Percentiles rank a stretch among this genome's conserved stretches.
Evolutionary conservation across 1,284 basidiomycete genomes (phyloP).

Genomic region (Cutaneotrichosporon cutaneum): DNA sequence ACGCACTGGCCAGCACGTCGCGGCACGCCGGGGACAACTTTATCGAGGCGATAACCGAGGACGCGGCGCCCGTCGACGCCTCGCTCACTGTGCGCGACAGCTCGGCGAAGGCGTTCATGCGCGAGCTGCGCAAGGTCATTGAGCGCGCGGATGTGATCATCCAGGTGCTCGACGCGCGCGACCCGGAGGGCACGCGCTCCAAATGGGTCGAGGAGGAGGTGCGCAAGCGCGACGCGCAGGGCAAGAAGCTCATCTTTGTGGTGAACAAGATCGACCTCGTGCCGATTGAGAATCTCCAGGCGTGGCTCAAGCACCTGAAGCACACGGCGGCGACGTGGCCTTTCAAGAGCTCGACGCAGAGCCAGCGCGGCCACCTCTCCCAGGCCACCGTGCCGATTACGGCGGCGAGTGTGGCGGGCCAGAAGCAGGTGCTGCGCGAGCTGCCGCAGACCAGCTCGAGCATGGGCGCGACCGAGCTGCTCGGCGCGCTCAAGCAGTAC

Average conservation of each 20-base stretch:
- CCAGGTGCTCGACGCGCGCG: conserved; percentile 75
- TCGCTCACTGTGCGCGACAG: conserved; percentile 56
- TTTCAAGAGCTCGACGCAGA: conserved; percentile 81
- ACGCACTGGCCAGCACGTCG: conserved; percentile 20
- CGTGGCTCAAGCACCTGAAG: conserved; percentile 85
- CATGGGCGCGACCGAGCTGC: conserved; percentile 60
- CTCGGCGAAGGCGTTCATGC: conserved; percentile 66
- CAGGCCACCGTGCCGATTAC: conserved; percentile 48
- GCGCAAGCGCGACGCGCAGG: conserved; percentile 72
- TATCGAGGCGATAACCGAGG: conserved; percentile 49
- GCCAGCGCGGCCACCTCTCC: conserved; percentile 74
- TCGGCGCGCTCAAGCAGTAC: conserved; percentile 89
- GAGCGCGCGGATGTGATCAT: conserved; percentile 90
- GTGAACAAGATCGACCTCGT: conserved; percentile 94
- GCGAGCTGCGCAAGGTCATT: conserved; percentile 81
- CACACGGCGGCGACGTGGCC: conserved; percentile 91
- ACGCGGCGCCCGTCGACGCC: conserved; percentile 57
- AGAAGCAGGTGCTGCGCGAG: conserved; percentile 46
- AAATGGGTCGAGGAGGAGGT: conserved; percentile 88
- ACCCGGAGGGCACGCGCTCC: conserved; percentile 86
- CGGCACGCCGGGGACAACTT: conserved; percentile 22
- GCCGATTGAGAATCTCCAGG: conserved; percentile 80
- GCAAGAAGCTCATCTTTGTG: conserved; percentile 84
- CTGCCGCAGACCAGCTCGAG: conserved; percentile 66
- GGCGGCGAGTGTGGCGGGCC: conserved; percentile 45